Conservation (phyloP, 1,284 basidiomycete species). For the Pseudozyma sp. region DNA sequence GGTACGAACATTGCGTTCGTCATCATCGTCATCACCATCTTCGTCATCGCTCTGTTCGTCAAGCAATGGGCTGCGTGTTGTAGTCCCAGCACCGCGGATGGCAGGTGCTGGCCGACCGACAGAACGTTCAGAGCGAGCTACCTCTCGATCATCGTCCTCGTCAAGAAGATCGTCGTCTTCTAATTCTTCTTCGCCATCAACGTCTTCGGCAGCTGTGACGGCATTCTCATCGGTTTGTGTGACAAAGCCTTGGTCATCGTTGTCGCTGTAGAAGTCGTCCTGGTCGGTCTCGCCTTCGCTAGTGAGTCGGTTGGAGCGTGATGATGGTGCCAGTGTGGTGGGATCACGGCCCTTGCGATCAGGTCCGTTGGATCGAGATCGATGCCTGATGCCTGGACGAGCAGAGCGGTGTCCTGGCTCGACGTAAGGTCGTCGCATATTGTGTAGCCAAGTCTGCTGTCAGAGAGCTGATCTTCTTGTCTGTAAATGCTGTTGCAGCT, state of each 20-base stretch:
- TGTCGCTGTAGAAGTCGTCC: slow-evolving; percentile 43
- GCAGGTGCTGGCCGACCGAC: slow-evolving; percentile 23
- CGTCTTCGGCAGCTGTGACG: slow-evolving; percentile 40
- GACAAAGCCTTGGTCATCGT: slow-evolving; percentile 46
- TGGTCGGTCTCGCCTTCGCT: slow-evolving; percentile 47
- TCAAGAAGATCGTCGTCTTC: slow-evolving; percentile 25
- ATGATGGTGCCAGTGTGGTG: slow-evolving; percentile 15
- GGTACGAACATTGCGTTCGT: slow-evolving; percentile 17
- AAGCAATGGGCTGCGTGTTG: background rate
- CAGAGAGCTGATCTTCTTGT: background rate
- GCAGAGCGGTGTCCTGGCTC: slow-evolving; percentile 48
- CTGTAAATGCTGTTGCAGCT: background rate
- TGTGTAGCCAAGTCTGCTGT: background rate
- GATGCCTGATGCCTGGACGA: slow-evolving; percentile 43
- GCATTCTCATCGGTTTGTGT: slow-evolving; percentile 46
- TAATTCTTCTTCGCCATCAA: slow-evolving; percentile 29
- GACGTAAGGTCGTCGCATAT: slow-evolving; percentile 45
- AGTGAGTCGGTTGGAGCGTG: slow-evolving; percentile 24
- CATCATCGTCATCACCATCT: slow-evolving; percentile 38
- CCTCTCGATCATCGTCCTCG: slow-evolving; percentile 9
- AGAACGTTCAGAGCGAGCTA: slow-evolving; percentile 22
- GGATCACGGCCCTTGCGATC: slow-evolving; percentile 48
- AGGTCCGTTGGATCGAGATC: slow-evolving; percentile 37
- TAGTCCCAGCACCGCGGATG: slow-evolving; percentile 15
- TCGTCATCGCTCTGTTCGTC: slow-evolving; percentile 31